These are phyloP conservation scores for Aspergillaceae sp. DNA, from an alignment of 2,329 filamentous ascomycete species.

Conservation along the genomic window DNA sequence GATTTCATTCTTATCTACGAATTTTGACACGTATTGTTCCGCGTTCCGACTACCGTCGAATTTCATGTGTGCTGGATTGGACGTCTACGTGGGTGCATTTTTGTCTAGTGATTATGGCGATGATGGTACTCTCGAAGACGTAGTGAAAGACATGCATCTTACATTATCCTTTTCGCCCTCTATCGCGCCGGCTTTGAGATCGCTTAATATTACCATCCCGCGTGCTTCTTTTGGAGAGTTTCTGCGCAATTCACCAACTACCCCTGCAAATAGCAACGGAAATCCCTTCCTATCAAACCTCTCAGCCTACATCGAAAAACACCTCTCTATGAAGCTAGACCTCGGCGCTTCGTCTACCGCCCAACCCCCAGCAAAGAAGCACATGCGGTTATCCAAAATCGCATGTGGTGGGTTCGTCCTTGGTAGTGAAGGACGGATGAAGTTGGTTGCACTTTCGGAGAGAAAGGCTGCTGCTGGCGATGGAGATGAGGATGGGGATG, in stretches of 20 bases:
- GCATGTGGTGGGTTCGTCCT: conserved; percentile 33
- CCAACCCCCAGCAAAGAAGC: conserved; percentile 8
- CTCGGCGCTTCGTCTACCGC: conserved; percentile 13
- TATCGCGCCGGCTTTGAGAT: conserved; percentile 26
- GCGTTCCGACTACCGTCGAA: conserved; percentile 36
- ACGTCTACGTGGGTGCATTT: conserved; percentile 25
- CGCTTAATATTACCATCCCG: conserved; percentile 27
- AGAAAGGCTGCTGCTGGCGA: conserved; percentile 3
- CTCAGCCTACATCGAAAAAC: conserved; percentile 27
- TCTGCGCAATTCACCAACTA: conserved; percentile 5
- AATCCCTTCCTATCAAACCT: conserved; percentile 20
- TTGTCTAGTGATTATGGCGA: conserved; percentile 1
- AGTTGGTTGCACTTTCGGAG: conserved; percentile 22
- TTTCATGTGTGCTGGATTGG: conserved; percentile 39
- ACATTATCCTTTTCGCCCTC: conserved; percentile 30
- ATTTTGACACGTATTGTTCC: conserved; percentile 44
- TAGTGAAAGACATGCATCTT: conserved; percentile 32
- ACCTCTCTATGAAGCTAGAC: conserved; percentile 34
- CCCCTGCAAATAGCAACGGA: conserved; percentile 4
- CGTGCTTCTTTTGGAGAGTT: conserved; percentile 19
- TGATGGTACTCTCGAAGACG: conserved; percentile 17
- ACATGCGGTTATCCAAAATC: conserved; percentile 29
- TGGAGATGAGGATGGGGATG: conserved; percentile 11
- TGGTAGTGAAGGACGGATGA: conserved; percentile 31
- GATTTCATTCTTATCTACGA: conserved; percentile 40